Evolutionary conservation across 176 grass and related monocot genomes (phyloP), one percentile per base, ranked within the genome.

Genomic region (Puccinellia tenuiflora): DNA sequence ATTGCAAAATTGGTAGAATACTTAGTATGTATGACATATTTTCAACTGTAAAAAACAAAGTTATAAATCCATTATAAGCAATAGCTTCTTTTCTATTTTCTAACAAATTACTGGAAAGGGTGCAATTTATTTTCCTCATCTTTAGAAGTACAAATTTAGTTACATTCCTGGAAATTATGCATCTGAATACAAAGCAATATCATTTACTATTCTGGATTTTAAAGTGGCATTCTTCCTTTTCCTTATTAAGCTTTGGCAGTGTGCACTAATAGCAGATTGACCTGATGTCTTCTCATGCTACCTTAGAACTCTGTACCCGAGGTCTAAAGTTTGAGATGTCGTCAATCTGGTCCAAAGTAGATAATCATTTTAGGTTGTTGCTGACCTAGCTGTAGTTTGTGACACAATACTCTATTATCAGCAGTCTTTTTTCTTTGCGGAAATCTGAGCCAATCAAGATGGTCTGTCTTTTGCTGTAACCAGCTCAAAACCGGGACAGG

Each of bases 1-100:
- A 24, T 34, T 68, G 2, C 69, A 63, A 80, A 89, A 38, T 89
- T 94, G 73, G 83, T 97, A 75, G 24, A 73, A 12, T 91, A 79
- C 50, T 89, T 97, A 86, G 95, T 94, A 92, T 21, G 92, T 67
- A 35, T 35, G 55, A 67, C 62, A 35, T 63, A 61, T 79, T 57
- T 73, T 52, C 56, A 47, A 39, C 21, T 68, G 1, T 30, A 25
- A 37, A 42, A 54, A 65, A 86, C 21, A 5, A 60, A 59, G 50
- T 45, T 35, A 46, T 52, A 20, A 35, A 62, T 79, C 42, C 39
- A 88, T 24, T 4, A 20, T 47, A 47, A 82, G 15, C 17, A 70
- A 39, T 70, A 40, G 12, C 3, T 81, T 71, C 17, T 71, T 81
- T 75, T 29, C 34, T 40, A 18, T 40, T 82, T 68, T 38, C 10